Conservation (phyloP, 1,139 yeast species). For the Magnusiomyces magnusii region DNA sequence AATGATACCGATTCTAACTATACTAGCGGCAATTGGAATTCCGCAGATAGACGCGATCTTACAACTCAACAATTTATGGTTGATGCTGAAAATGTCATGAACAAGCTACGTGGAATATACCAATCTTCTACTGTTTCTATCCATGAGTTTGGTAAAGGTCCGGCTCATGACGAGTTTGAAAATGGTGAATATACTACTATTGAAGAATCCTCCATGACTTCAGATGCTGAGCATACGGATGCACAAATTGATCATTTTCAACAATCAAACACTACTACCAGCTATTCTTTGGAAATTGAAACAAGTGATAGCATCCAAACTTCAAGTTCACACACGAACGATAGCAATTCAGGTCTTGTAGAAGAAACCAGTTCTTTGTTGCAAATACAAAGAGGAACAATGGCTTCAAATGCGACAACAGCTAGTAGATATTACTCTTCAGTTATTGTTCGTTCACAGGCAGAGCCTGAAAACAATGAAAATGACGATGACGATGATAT, state of each 20-base stretch:
- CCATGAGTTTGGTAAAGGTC: not conserved
- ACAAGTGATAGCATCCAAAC: not conserved
- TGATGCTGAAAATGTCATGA: constrained; percentile 14
- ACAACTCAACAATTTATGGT: constrained; percentile 16
- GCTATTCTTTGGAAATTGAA: not conserved
- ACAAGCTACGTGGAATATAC: constrained; percentile 3
- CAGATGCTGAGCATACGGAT: not conserved
- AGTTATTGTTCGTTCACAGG: not conserved
- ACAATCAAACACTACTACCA: not conserved
- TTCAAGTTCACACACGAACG: not conserved
- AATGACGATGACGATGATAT: too few species aligned
- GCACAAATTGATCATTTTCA: not conserved
- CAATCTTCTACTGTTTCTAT: not conserved
- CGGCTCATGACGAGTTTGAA: not conserved
- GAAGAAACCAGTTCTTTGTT: not conserved
- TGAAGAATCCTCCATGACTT: constrained; percentile 2
- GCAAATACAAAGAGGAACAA: not conserved
- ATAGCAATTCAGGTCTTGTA: not conserved
- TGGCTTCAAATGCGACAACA: not conserved
- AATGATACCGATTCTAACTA: not conserved
- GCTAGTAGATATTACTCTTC: not conserved
- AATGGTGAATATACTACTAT: constrained; percentile 3
- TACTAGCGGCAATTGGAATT: constrained; percentile 7
- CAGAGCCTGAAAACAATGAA: not conserved
- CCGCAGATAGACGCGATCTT: constrained; percentile 13